Conservation (phyloP, 805 yeast species). For the Candida railenensis region DNA sequence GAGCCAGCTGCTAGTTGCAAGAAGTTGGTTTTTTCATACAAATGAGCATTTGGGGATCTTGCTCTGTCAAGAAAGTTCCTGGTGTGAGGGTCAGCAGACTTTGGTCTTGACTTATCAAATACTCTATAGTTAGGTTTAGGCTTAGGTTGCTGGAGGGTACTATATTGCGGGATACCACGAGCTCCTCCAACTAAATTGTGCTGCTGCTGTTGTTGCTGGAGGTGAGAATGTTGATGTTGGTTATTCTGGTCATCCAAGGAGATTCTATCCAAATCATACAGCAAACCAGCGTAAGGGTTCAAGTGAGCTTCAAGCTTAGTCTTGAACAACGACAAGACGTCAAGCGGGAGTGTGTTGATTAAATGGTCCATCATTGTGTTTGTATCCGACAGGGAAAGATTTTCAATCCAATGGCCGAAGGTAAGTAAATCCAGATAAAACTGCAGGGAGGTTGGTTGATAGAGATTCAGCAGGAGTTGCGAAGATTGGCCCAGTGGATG, state of each 20-base stretch:
- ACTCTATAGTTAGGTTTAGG: constrained; percentile 29
- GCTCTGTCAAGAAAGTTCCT: constrained; percentile 9
- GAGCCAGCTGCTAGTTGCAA: constrained; percentile 31
- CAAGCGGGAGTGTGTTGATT: constrained; percentile 50
- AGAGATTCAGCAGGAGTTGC: constrained; percentile 14
- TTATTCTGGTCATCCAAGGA: constrained; percentile 9
- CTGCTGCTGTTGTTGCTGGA: constrained; percentile 6
- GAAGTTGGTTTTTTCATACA: constrained; percentile 44
- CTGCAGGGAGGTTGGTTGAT: constrained; percentile 15
- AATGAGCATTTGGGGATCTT: constrained; percentile 40
- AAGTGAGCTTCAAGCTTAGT: constrained; percentile 44
- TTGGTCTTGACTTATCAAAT: constrained; percentile 33
- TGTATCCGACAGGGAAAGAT: constrained; percentile 50
- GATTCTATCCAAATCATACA: constrained; percentile 15
- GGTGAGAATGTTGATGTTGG: constrained; percentile 6
- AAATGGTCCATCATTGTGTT: constrained; percentile 54
- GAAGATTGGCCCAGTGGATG: neutral
- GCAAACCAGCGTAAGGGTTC: constrained; percentile 10
- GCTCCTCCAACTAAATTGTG: constrained; percentile 4
- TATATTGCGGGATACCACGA: constrained; percentile 1
- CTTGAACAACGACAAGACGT: constrained; percentile 49
- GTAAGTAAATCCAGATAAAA: constrained; percentile 52
- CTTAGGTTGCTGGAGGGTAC: constrained; percentile 36
- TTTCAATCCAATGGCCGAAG: constrained; percentile 50
- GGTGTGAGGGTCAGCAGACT: constrained; percentile 46